These are phyloP conservation scores for Globisporangium radiosum DNA, from an alignment of 352 stramenopile genomes.

Conservation along the genomic window DNA sequence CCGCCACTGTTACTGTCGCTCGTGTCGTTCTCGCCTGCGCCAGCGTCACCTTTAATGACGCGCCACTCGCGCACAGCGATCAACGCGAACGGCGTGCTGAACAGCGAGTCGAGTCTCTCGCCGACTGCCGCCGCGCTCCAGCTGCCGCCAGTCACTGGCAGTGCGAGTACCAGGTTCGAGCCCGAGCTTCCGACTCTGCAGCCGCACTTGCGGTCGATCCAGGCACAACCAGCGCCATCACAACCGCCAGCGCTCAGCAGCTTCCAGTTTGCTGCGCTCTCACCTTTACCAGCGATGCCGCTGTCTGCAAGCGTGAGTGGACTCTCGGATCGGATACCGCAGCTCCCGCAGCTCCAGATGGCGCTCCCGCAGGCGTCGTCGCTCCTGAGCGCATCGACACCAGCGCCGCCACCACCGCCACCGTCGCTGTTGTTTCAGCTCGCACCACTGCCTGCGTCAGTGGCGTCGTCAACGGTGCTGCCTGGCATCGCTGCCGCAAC, in stretches of 20 bases:
- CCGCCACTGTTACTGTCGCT: neutral
- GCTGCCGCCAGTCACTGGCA: conserved; percentile 5
- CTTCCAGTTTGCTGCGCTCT: conserved; percentile 29
- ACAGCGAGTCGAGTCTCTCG: conserved; percentile 1
- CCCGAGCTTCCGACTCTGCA: conserved; percentile 18
- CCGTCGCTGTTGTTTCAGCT: conserved; percentile 24
- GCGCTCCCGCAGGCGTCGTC: conserved; percentile 39
- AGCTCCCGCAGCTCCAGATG: conserved; percentile 46
- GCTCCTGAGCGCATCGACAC: conserved; percentile 27
- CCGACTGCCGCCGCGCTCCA: neutral
- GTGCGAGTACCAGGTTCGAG: conserved; percentile 9
- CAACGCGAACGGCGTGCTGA: conserved; percentile 11
- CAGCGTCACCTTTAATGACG: neutral
- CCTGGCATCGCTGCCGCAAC: conserved; percentile 9
- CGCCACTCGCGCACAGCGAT: conserved; percentile 4
- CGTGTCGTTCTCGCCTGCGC: neutral
- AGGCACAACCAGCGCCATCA: conserved; percentile 7
- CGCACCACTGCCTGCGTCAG: conserved; percentile 4
- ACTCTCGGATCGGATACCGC: conserved; percentile 26
- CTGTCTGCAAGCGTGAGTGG: conserved; percentile 7
- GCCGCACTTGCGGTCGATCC: conserved; percentile 15
- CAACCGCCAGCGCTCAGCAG: conserved; percentile 12
- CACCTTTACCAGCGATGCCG: conserved; percentile 13
- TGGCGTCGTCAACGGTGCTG: conserved; percentile 13
- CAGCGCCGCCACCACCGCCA: conserved; percentile 22